phyloP scores from a whole-genome alignment of 441 rosid species.

The California macrophylla region DNA sequence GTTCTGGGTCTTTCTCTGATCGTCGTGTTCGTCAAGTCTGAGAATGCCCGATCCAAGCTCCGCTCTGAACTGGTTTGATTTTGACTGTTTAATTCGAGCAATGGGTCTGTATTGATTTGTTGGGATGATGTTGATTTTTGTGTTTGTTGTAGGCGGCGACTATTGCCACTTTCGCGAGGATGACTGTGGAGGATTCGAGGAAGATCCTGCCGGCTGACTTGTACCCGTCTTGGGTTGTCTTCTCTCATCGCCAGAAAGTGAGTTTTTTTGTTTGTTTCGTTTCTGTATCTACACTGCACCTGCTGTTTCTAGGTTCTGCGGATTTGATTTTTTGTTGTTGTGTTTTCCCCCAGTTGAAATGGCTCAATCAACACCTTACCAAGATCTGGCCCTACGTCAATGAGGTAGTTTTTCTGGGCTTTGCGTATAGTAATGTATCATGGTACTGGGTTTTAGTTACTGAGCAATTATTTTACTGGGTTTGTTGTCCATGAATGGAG shows the following conservation, averaged over 20 bases:
- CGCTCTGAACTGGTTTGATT: constrained; percentile 62
- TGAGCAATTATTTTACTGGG: not conserved
- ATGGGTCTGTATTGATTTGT: not conserved
- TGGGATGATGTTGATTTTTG: not conserved
- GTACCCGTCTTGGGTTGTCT: constrained; percentile 95
- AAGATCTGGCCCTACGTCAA: constrained; percentile 97
- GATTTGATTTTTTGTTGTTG: constrained; percentile 22
- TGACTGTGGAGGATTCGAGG: constrained; percentile 85
- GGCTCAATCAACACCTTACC: constrained; percentile 80
- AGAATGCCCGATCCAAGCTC: constrained; percentile 69
- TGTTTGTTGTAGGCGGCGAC: constrained; percentile 46
- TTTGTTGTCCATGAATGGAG: not conserved
- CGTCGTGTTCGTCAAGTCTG: constrained; percentile 60
- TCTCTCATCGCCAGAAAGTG: constrained; percentile 85
- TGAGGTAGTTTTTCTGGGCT: constrained; percentile 34
- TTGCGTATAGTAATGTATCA: not conserved
- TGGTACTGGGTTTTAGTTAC: not conserved
- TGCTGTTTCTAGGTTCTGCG: not conserved
- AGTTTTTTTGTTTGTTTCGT: constrained; percentile 17
- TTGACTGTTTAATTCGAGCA: not conserved
- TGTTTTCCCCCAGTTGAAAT: constrained; percentile 49
- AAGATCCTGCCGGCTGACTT: constrained; percentile 67
- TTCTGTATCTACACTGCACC: constrained; percentile 1
- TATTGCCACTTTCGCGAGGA: constrained; percentile 86
- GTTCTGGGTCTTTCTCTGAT: constrained; percentile 53